Conservation (phyloP, 2,329 filamentous ascomycete species). For the Phyllosticta ampelicida region DNA sequence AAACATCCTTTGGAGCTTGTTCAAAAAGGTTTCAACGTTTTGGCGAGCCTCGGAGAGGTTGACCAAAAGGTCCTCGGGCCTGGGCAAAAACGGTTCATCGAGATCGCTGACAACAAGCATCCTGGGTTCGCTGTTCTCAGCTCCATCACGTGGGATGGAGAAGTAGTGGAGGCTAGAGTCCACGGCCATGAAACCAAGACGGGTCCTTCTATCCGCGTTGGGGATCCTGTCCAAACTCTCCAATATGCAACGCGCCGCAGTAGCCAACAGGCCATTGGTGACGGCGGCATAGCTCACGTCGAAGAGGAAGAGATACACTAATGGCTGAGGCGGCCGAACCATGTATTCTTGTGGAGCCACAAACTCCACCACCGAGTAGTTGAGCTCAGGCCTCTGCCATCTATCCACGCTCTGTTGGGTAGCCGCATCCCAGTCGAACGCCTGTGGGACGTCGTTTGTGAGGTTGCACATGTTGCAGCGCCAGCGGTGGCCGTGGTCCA, state of each 20-base stretch:
- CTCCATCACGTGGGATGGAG: constrained; percentile 77
- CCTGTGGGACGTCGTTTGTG: constrained; percentile 97
- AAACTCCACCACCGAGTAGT: constrained; percentile 94
- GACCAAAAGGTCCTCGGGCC: constrained; percentile 82
- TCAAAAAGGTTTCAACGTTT: constrained; percentile 84
- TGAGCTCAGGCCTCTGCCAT: constrained; percentile 85
- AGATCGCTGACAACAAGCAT: constrained; percentile 94
- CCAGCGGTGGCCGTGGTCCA: constrained; percentile 96
- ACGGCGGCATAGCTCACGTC: constrained; percentile 89
- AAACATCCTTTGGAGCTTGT: constrained; percentile 92
- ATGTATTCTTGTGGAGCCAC: constrained; percentile 98
- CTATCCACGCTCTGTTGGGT: constrained; percentile 84
- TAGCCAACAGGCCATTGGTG: constrained; percentile 82
- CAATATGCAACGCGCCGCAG: constrained; percentile 82
- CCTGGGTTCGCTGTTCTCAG: constrained; percentile 71
- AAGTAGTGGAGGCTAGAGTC: constrained; percentile 96
- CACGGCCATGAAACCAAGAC: constrained; percentile 89
- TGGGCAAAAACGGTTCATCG: constrained; percentile 92
- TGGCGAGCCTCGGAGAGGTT: constrained; percentile 78
- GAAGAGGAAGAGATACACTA: constrained; percentile 92
- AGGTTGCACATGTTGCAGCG: constrained; percentile 99
- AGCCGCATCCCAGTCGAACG: constrained; percentile 94
- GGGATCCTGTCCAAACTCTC: constrained; percentile 95
- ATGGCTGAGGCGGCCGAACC: constrained; percentile 89
- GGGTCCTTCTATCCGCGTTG: constrained; percentile 88